These are phyloP conservation scores for Rehmannia glutinosa DNA, from an alignment of 257 asterid species.

Conservation along the genomic window DNA sequence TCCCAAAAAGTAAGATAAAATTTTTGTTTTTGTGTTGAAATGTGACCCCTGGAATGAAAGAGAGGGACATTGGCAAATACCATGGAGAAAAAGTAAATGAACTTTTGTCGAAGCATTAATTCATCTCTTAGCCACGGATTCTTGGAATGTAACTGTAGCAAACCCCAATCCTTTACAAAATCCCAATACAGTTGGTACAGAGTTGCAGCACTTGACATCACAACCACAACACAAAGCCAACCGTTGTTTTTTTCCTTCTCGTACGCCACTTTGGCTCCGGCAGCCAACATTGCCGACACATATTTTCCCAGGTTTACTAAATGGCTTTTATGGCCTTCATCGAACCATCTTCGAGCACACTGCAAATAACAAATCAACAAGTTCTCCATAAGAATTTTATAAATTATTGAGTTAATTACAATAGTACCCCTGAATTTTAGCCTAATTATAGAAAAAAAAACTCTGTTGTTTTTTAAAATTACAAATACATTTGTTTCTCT, in stretches of 20 bases:
- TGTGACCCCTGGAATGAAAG: no score
- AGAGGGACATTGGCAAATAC: conserved; percentile 37
- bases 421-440: no score
- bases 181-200: conserved; percentile 93
- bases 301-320: conserved; percentile 80
- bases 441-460: no score
- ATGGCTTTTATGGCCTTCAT: conserved; percentile 89
- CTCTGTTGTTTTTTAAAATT: no score
- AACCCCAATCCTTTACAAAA: conserved; percentile 92
- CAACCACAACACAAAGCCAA: conserved; percentile 70
- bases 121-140: conserved; percentile 96
- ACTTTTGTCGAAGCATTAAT: no score
- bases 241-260: conserved; percentile 69
- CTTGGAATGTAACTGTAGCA: conserved; percentile 74
- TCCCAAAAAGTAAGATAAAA: no score
- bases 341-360: conserved; percentile 97
- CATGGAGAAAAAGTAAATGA: conserved; percentile 80
- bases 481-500: no score
- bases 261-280: conserved; percentile 90
- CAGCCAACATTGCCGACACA: conserved; percentile 95
- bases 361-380: conserved; percentile 17
- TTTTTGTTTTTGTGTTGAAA: no score
- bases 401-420: no score
- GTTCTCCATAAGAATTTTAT: no score
- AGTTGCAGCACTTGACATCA: conserved; percentile 72